Evolutionary conservation across 1,284 basidiomycete species (phyloP), one percentile per base, ranked within the genome.

Genomic region (Rhodotorula glutinis): DNA sequence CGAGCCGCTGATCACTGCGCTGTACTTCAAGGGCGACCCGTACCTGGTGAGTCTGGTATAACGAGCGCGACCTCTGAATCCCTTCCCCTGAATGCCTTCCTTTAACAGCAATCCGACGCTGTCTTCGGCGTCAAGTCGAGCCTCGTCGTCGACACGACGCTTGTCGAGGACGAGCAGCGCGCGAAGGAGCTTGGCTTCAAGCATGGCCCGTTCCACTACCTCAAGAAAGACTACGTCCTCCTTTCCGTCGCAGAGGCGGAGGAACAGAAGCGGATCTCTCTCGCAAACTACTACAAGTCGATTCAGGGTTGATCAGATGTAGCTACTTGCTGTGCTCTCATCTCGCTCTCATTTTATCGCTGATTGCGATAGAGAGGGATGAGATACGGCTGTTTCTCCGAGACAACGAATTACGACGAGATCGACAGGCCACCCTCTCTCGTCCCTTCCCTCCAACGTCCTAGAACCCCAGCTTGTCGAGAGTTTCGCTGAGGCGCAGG

Each of bases 1-100:
- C 77, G 86, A 86, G 76, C 86, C 84, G 63, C 84, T 93, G 51
- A 81, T 83, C 27, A 92, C 91, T 0, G 85, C 89, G 2, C 76
- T 91, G 17, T 93, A 90, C 78, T 85, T 88, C 27, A 83, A 86
- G 65, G 87, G 85, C 23, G 88, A 91, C 73, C 77, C 81, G 5
- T 91, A 84, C 73, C 72, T 90, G 78, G 19, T 89, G 84, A 65
- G 90, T 91, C n/a, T n/a, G n/a, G n/a, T n/a, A n/a, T n/a, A n/a
- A n/a, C n/a, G n/a, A n/a, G n/a, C n/a, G n/a, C n/a, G n/a, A n/a
- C n/a, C n/a, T n/a, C n/a, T n/a, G n/a, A n/a, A n/a, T n/a, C n/a
- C n/a, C n/a, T n/a, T n/a, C n/a, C n/a, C n/a, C 54, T 27, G 16
- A 56, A 25, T 44, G 14, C 41, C 3, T 23, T 25, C 40, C 2